phyloP scores from a whole-genome alignment of 805 yeast species.

The Metschnikowia kofuensis region DNA sequence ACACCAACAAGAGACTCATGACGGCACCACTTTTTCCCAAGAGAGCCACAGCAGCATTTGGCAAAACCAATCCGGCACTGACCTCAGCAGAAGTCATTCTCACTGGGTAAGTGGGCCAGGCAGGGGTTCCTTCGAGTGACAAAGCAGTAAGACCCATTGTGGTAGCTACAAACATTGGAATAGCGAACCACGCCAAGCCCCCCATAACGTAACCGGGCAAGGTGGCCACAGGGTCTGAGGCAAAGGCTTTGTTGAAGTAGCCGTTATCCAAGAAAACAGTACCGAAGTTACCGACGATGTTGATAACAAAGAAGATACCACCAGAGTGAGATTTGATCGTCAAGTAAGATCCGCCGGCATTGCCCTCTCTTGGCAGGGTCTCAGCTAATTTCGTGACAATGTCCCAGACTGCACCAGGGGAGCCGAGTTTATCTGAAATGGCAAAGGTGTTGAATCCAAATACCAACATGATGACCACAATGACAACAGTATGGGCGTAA shows the following conservation, averaged over 20 bases:
- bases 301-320: slow-evolving; percentile 86
- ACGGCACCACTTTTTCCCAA: slow-evolving; percentile 89
- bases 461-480: slow-evolving; percentile 72
- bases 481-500: slow-evolving; percentile 48
- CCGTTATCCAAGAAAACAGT: slow-evolving; percentile 86
- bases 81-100: slow-evolving; percentile 66
- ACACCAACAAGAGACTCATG: slow-evolving; percentile 72
- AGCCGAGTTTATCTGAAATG: slow-evolving; percentile 65
- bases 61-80: slow-evolving; percentile 75
- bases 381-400: slow-evolving; percentile 58
- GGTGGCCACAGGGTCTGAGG: slow-evolving; percentile 79
- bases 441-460: slow-evolving; percentile 82
- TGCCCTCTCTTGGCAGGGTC: slow-evolving; percentile 68
- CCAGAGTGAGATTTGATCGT: slow-evolving; percentile 86
- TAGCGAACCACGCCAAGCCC: slow-evolving; percentile 88
- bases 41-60: slow-evolving; percentile 77
- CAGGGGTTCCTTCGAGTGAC: slow-evolving; percentile 63
- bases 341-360: slow-evolving; percentile 81
- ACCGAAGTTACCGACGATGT: slow-evolving; percentile 83
- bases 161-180: slow-evolving; percentile 79
- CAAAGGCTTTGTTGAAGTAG: slow-evolving; percentile 86
- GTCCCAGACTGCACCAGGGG: slow-evolving; percentile 81
- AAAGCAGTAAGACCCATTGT: slow-evolving; percentile 86
- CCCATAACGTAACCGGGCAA: slow-evolving; percentile 86
- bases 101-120: slow-evolving; percentile 79